These are phyloP conservation scores for Candida tallmaniae DNA, from an alignment of 805 yeast genomes.

Conservation along the genomic window DNA sequence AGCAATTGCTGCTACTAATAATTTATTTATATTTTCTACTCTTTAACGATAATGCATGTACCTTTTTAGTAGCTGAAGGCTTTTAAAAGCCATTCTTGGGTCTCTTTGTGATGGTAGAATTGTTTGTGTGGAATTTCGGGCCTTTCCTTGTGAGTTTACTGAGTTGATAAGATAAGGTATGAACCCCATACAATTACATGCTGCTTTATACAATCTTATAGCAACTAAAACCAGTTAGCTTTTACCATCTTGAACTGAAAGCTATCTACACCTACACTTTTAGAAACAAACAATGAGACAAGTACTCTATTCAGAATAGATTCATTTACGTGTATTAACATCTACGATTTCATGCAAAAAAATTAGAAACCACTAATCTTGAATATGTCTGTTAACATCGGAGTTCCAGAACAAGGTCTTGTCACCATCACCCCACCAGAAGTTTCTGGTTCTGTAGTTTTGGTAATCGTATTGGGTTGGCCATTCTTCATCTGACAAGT, in stretches of 20 bases:
- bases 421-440: slow-evolving; percentile 99
- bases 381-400: slow-evolving; percentile 82
- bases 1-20: slow-evolving; percentile 98
- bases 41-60: slow-evolving; percentile 32
- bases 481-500: slow-evolving; percentile 85
- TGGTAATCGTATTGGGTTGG: slow-evolving; percentile 87
- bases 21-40: slow-evolving; percentile 79
- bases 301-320: neutral
- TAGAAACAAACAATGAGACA: no score
- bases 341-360: neutral
- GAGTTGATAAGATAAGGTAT: no score
- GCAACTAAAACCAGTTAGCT: no score
- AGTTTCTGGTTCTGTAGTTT: slow-evolving; percentile 82
- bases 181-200: no score
- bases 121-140: no score
- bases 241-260: no score
- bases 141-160: no score
- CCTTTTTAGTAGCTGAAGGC: neutral
- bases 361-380: slow-evolving; percentile 15
- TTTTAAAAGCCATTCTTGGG: no score
- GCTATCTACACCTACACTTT: no score
- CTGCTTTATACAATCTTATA: no score
- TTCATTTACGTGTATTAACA: neutral
- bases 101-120: no score
- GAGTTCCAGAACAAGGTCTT: slow-evolving; percentile 96